Evolutionary conservation across 2,329 filamentous ascomycete species (phyloP).

Genomic region (Akanthomyces muscarius): DNA sequence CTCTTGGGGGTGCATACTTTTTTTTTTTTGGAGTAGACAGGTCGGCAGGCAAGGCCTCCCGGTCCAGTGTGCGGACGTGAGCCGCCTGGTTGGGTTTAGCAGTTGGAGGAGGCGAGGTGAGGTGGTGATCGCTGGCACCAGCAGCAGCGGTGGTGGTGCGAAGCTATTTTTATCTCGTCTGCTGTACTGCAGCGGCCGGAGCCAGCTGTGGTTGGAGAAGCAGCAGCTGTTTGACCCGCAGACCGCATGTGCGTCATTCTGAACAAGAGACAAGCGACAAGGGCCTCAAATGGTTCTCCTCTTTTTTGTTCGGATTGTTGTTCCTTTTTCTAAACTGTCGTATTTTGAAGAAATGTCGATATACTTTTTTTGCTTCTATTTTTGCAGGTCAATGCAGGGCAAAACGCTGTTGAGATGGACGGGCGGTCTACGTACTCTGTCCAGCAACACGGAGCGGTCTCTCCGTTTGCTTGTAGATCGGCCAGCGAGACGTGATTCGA

Average conservation of each 20-base stretch:
- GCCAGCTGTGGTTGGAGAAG: conserved; percentile 1
- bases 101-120: background rate
- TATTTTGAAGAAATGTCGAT: background rate
- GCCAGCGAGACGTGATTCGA: background rate
- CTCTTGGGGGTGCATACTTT: background rate
- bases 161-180: conserved; percentile 12
- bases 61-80: background rate
- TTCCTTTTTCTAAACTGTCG: background rate
- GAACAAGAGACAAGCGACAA: background rate
- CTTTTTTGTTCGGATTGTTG: background rate
- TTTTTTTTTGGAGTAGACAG: background rate
- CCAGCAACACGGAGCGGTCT: background rate
- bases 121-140: background rate
- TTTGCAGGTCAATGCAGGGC: background rate
- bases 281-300: no score
- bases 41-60: background rate
- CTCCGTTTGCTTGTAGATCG: background rate
- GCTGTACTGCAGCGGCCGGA: background rate
- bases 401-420: background rate
- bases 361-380: background rate
- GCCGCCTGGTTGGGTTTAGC: background rate
- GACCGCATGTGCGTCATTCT: background rate
- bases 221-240: background rate
- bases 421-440: no score
- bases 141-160: background rate